phyloP scores from a whole-genome alignment of 768 basidiomycete species.

The Lepiota subincarnata region DNA sequence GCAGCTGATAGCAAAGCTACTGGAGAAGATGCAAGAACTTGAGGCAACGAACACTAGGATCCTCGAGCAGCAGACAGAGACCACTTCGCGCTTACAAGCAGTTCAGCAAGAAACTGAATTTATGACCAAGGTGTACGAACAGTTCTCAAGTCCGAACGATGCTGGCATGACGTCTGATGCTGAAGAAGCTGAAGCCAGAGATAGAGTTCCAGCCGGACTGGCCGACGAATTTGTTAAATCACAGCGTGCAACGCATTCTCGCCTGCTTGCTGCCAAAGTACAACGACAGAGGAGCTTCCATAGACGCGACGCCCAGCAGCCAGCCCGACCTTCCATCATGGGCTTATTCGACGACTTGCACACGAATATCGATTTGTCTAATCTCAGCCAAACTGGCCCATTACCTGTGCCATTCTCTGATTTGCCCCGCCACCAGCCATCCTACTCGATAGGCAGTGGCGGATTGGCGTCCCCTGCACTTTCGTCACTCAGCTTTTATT shows the following conservation, averaged over 20 bases:
- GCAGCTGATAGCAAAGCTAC: constrained; percentile 63
- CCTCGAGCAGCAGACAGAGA: constrained; percentile 58
- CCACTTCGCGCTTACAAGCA: constrained; percentile 54
- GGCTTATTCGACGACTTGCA: constrained; percentile 52
- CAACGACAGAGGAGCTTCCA: constrained; percentile 10
- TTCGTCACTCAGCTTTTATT: constrained; percentile 21
- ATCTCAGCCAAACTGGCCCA: constrained; percentile 18
- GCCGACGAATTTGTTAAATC: not conserved
- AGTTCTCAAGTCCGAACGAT: constrained; percentile 50
- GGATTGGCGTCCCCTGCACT: constrained; percentile 28
- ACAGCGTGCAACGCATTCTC: constrained; percentile 21
- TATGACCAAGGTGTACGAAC: constrained; percentile 69
- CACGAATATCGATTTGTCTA: constrained; percentile 8
- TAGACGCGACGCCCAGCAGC: constrained; percentile 22
- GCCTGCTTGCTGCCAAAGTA: constrained; percentile 13
- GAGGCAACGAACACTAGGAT: constrained; percentile 71
- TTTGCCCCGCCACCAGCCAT: constrained; percentile 21
- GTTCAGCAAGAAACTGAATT: constrained; percentile 71
- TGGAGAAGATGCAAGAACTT: constrained; percentile 72
- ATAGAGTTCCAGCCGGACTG: constrained; percentile 11
- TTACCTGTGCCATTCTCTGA: constrained; percentile 28
- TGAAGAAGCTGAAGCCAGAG: constrained; percentile 16
- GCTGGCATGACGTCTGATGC: constrained; percentile 42
- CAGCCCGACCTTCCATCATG: constrained; percentile 46
- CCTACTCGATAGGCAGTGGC: constrained; percentile 27